phyloP scores from a whole-genome alignment of 768 basidiomycete genomes.

The Leccinellum rugosiceps region DNA sequence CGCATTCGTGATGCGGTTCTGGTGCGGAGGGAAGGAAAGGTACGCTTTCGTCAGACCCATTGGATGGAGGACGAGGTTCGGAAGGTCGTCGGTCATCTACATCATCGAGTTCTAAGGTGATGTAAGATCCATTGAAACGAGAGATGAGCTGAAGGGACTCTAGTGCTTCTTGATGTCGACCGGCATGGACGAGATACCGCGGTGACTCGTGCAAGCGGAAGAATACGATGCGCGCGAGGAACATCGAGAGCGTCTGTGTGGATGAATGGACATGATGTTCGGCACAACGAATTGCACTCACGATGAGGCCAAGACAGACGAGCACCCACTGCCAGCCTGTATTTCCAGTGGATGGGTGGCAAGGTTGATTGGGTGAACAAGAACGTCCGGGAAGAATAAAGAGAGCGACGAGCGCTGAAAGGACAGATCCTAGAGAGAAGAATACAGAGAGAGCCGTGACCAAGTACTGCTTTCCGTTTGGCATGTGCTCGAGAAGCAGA shows the following conservation, averaged over 20 bases:
- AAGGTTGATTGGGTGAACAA: constrained; percentile 50
- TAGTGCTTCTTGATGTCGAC: constrained; percentile 80
- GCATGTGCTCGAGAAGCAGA: constrained; percentile 88
- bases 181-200: constrained; percentile 86
- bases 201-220: constrained; percentile 95
- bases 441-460: constrained; percentile 92
- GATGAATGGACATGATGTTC: constrained; percentile 4
- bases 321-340: constrained; percentile 90
- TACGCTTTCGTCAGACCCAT: constrained; percentile 24
- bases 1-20: constrained; percentile 7
- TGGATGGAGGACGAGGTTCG: constrained; percentile 14
- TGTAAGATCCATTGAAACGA: constrained; percentile 74
- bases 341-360: constrained; percentile 69
- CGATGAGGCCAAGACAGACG: constrained; percentile 71
- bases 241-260: constrained; percentile 80
- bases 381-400: constrained; percentile 75
- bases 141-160: constrained; percentile 83
- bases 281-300: constrained; percentile 42
- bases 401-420: constrained; percentile 78
- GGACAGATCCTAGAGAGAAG: constrained; percentile 89
- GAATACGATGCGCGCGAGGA: constrained; percentile 79
- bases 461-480: constrained; percentile 86
- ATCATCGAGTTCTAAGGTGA: constrained; percentile 67
- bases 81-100: constrained; percentile 47
- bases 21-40: constrained; percentile 25